Base-by-base conservation (phyloP, 106 monocot species). In the Allium cepa region DNA sequence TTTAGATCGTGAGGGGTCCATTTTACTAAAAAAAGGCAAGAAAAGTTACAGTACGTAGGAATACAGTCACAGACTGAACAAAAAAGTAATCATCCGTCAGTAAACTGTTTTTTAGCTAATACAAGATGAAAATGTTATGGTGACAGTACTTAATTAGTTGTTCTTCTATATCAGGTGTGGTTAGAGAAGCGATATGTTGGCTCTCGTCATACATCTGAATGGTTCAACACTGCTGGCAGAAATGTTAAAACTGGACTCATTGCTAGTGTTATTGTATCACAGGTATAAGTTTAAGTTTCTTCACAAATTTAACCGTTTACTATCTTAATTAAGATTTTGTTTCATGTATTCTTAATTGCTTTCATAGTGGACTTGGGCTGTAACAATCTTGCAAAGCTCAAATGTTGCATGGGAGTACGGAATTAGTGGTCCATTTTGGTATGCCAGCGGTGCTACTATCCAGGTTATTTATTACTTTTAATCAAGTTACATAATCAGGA, bases 211-310 rank as follows among this genome's bases (percentile, higher is more conserved):
- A 87, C 97, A 48, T 97, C 97, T 15, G 97, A 97, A 71, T 97
- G 97, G 97, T 97, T 97, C 80, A 97, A 92, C 77, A 97, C 97
- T 70, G 97, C 97, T 7, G 97, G 97, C 4, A 86, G 97, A 73
- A 97, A 82, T 69, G 92, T 97, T 17, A 97, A 97, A 78, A 97
- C 97, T 10, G 97, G 97, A 13, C 80, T 97, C 53, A 97, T 97
- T 73, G 97, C 97, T 60, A 97, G 97, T 56, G 97, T 97, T 56
- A 97, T 97, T 56, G 97, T 97, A 8, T 97, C 97, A 26, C 96
- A 96, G 96, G 96, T 92, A 36, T 36, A 0, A 36, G 36, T 36
- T 36, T 36, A 36, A 36, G 36, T 36, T 36, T 36, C 36, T 36
- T 36, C 36, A 36, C 36, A 36, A 36, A 36, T 71, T 59, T 11